phyloP scores from a whole-genome alignment of 78 protist species.

The Dictyostelium citrinum region DNA sequence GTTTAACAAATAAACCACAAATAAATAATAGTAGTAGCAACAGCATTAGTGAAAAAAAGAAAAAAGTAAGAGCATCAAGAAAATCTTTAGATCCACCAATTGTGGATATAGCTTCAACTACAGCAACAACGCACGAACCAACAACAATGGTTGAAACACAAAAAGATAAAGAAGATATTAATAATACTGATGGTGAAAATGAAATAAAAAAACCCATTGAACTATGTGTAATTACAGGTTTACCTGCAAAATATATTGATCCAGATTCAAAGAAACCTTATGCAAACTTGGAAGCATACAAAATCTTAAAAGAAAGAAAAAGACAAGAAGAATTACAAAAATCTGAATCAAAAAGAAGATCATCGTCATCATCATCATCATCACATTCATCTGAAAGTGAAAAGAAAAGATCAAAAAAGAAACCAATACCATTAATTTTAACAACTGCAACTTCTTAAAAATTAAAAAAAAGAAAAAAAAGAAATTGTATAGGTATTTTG shows the following conservation, averaged over 20 bases:
- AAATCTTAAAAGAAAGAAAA: not conserved
- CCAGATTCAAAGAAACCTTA: constrained; percentile 42
- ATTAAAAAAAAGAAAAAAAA: not conserved
- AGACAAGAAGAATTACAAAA: constrained; percentile 14
- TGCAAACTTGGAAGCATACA: constrained; percentile 30
- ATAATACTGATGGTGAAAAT: not conserved
- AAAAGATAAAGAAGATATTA: not conserved
- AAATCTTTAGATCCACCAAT: not conserved
- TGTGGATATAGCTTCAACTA: not conserved
- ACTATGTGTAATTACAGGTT: constrained; percentile 34
- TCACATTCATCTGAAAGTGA: not conserved
- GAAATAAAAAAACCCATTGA: not conserved
- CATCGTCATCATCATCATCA: not conserved
- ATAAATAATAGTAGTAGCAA: not conserved
- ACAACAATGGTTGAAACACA: not conserved
- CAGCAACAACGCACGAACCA: not conserved
- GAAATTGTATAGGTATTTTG: no score
- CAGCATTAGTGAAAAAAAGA: not conserved
- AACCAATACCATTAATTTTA: not conserved
- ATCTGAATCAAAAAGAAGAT: not conserved
- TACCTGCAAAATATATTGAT: constrained; percentile 58
- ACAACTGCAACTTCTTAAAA: not conserved
- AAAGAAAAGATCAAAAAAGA: constrained; percentile 5
- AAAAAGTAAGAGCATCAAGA: not conserved
- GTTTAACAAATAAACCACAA: not conserved